Percentiles rank a stretch among this genome's conserved stretches.
phyloP scores from a whole-genome alignment of 1,284 basidiomycete species.

The Retiboletus flavoniger region DNA sequence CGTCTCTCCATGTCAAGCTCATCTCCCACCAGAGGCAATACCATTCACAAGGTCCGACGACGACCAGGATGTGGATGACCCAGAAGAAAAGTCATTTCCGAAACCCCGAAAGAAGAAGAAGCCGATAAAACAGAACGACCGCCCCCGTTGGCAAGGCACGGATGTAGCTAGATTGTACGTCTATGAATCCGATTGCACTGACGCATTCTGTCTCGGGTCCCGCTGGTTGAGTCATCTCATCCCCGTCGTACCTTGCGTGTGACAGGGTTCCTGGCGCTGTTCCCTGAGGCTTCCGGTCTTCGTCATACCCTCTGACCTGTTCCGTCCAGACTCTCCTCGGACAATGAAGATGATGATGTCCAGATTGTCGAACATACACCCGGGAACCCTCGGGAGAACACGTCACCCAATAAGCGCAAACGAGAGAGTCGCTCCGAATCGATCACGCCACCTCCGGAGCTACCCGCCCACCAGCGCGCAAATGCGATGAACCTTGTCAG shows the following conservation, averaged over 20 bases:
- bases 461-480: constrained; percentile 51
- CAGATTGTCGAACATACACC: constrained; percentile 36
- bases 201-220: not conserved
- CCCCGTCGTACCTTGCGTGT: not conserved
- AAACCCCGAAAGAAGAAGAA: constrained; percentile 42
- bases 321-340: constrained; percentile 39
- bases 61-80: constrained; percentile 28
- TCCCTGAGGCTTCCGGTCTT: not conserved
- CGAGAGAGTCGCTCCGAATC: constrained; percentile 59
- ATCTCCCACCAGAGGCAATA: constrained; percentile 24
- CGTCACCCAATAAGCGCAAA: constrained; percentile 38
- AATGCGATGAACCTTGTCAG: constrained; percentile 56
- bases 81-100: constrained; percentile 26
- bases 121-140: constrained; percentile 29
- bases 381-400: constrained; percentile 16
- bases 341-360: constrained; percentile 49
- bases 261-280: not conserved
- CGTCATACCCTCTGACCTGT: constrained; percentile 12
- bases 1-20: constrained; percentile 4
- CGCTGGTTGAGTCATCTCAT: not conserved
- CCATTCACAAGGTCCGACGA: constrained; percentile 19
- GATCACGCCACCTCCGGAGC: constrained; percentile 68
- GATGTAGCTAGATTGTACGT: constrained; percentile 31
- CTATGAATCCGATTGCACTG: not conserved
- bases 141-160: constrained; percentile 40